phyloP scores from a whole-genome alignment of 345 rosid species.

The Ceriops zippeliana region DNA sequence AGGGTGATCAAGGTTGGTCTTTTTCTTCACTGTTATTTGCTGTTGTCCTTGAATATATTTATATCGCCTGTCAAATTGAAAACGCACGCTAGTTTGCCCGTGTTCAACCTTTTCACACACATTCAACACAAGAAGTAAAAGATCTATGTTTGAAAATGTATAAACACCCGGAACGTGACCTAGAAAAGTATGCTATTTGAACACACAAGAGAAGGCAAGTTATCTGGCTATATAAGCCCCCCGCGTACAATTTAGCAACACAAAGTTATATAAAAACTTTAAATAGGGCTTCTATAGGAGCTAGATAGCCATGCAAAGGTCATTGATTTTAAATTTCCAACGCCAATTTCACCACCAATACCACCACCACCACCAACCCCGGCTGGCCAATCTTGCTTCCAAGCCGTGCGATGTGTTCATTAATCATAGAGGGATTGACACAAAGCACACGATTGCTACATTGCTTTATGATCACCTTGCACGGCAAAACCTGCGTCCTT shows the following conservation, averaged over 20 bases:
- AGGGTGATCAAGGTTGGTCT: slow-evolving; percentile 1
- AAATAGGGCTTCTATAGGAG: no score
- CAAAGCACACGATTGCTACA: slow-evolving; percentile 50
- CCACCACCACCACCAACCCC: slow-evolving; percentile 8
- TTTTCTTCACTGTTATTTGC: no score
- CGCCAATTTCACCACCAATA: slow-evolving; percentile 13
- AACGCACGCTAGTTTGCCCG: not conserved
- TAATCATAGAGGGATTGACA: slow-evolving; percentile 67
- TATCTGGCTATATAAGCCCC: no score
- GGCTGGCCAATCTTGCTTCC: slow-evolving; percentile 5
- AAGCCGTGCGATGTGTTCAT: slow-evolving; percentile 58
- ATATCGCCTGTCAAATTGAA: not conserved
- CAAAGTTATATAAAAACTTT: not conserved
- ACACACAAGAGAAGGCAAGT: not conserved
- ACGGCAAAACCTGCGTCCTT: slow-evolving; percentile 39
- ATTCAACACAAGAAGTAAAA: slow-evolving; percentile 17
- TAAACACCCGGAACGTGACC: no score
- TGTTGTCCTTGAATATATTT: no score
- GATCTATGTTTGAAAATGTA: not conserved
- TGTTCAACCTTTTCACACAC: slow-evolving; percentile 5
- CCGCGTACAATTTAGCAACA: not conserved
- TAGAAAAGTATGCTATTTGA: not conserved
- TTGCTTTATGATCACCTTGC: slow-evolving; percentile 60
- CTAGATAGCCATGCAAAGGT: slow-evolving; percentile 20
- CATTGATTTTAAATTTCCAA: slow-evolving; percentile 13